Evolutionary conservation across 2,329 filamentous ascomycete species (phyloP), one percentile per base, ranked within the genome.

Genomic region (Beauveria caledonica): DNA sequence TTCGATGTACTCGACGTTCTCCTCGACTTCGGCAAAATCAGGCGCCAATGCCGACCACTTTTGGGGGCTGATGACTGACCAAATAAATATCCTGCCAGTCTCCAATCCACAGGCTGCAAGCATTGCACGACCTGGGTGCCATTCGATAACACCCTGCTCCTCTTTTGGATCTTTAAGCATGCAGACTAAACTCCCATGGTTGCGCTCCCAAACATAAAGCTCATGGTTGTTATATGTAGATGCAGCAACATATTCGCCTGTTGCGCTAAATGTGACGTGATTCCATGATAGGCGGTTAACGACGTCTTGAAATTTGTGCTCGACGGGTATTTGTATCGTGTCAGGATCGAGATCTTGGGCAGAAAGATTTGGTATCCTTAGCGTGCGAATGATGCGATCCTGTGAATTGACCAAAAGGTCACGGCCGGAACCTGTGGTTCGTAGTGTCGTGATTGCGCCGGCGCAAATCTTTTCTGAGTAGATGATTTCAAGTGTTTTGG

Each of bases 151-250:
- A 1, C 93, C 93, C 63, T 97, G 86, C 74, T 99, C 95, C 75
- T 99, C 94, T 69, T 95, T 95, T 1, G 93, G 92, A 0, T 94
- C 93, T 72, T 99, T 95, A 44, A 99, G 81, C 78, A 99, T 99
- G 73, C 96, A 95, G 58, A 97, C 92, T 61, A 99, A 77, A 73
- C 91, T 96, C 55, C 94, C 94, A 68, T 95, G 91, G 60, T 88
- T 89, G 59, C 94, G 86, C 75, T 99, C 94, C 94, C 93, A 97
- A 29, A 97, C 92, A 74, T 97, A 97, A 64, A 99, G 89, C 74
- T 99, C 93, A 68, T 97, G 92, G 69, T 99, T 99, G 80, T 97
- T 97, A 73, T 92, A 96, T 2, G 94, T 97, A 27, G 92, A 96
- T 0, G 95, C 94, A 25, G 92, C 92, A 45, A 99, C 92, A 71